Evolutionary conservation across 23 red algal species (phyloP).

Genomic region (Cyanidiococcus yangmingshanensis): DNA sequence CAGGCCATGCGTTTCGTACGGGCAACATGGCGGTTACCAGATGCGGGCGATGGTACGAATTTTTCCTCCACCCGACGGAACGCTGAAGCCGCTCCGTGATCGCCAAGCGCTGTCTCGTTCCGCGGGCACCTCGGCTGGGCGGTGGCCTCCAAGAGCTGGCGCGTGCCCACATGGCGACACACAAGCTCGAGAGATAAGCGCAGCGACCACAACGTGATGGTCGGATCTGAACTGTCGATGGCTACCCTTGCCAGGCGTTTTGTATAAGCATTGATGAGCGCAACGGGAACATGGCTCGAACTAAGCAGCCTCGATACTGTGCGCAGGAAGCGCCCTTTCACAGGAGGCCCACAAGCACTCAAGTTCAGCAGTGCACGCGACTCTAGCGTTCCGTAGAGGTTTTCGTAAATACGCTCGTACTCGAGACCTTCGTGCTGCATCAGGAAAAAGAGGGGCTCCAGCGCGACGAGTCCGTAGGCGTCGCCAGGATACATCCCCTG

Average conservation of each 20-base stretch:
- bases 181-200: not conserved
- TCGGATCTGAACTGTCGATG: not conserved
- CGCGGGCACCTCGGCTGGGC: not conserved
- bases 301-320: not conserved
- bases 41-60: not conserved
- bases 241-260: constrained; percentile 4
- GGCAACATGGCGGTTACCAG: not conserved
- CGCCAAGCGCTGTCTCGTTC: not conserved
- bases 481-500: not conserved
- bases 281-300: not conserved
- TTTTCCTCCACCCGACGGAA: not conserved
- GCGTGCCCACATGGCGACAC: not conserved
- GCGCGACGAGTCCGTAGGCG: not conserved
- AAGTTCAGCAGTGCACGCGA: not conserved
- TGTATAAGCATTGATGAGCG: not conserved
- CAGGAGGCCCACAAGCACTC: not conserved
- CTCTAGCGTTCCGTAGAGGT: not conserved
- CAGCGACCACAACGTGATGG: not conserved
- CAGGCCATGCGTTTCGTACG: not conserved
- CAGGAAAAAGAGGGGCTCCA: not conserved
- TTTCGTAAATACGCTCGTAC: not conserved
- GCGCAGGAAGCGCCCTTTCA: not conserved
- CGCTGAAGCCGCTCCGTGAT: not conserved
- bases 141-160: not conserved
- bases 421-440: constrained; percentile 9